A percentile compares a stretch with the other conserved stretches of the same genome.
These are phyloP conservation scores for Cucurbita ficifolia DNA, from an alignment of 306 rosid genomes.

Conservation along the genomic window DNA sequence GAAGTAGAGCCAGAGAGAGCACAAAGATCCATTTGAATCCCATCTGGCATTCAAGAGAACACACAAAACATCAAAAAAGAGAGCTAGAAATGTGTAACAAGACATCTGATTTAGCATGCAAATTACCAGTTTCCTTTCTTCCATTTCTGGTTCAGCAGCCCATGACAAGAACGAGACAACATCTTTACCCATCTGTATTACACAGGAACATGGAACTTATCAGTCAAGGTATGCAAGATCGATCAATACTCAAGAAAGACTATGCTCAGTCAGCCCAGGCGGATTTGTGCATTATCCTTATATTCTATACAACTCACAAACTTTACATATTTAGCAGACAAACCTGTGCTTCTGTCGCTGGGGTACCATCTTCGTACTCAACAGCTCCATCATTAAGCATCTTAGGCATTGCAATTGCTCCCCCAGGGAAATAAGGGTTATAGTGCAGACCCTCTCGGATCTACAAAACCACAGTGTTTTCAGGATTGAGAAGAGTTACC, in stretches of 20 bases:
- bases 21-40: constrained; percentile 98
- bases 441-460: constrained; percentile 91
- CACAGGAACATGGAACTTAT: neutral
- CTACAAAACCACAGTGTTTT: constrained; percentile 25
- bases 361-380: constrained; percentile 82
- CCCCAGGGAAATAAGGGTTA: constrained; percentile 95
- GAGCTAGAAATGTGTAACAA: neutral
- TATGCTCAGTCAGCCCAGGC: neutral
- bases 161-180: constrained; percentile 68
- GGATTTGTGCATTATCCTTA: neutral
- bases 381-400: constrained; percentile 97
- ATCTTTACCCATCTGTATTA: constrained; percentile 93
- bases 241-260: neutral
- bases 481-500: neutral
- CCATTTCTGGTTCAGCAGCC: constrained; percentile 99
- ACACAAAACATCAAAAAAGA: neutral
- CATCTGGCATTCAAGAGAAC: constrained; percentile 45
- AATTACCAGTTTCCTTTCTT: constrained; percentile 87
- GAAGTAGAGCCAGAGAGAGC: constrained; percentile 77
- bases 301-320: neutral
- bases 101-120: neutral
- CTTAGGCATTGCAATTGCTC: constrained; percentile 99
- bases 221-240: neutral
- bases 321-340: neutral
- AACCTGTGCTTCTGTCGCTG: constrained; percentile 97